Evolutionary conservation across 768 basidiomycete genomes (phyloP).

Genomic region (Brasilioporus rufonigricans): DNA sequence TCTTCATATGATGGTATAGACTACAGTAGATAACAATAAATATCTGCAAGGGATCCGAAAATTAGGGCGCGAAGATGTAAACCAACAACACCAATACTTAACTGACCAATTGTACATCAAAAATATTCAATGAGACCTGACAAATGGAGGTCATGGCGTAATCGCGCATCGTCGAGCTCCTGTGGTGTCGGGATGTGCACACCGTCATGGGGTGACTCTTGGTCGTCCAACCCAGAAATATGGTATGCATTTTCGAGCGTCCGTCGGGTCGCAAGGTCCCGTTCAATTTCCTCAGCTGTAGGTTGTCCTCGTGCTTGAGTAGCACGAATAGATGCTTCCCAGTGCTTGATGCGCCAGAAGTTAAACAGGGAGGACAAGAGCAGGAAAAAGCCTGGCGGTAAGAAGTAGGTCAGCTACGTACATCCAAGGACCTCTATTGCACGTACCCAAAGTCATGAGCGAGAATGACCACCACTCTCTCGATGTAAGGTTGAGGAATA

Average conservation of each 20-base stretch:
- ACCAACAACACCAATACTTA: not conserved
- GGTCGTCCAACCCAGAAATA: conserved; percentile 33
- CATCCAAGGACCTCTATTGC: not conserved
- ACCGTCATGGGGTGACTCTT: conserved; percentile 3
- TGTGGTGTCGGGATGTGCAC: conserved; percentile 26
- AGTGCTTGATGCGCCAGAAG: conserved; percentile 82
- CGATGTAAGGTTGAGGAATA: conserved; percentile 43
- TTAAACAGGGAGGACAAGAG: conserved; percentile 79
- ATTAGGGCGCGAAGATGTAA: not conserved
- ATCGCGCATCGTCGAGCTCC: conserved; percentile 42
- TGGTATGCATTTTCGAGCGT: conserved; percentile 55
- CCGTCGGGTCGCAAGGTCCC: conserved; percentile 49
- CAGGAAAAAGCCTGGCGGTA: conserved; percentile 80
- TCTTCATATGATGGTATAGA: conserved; percentile 7
- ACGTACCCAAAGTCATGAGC: conserved; percentile 81
- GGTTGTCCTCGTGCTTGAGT: conserved; percentile 25
- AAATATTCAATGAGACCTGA: conserved; percentile 45
- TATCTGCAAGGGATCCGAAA: not conserved
- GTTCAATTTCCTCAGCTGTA: conserved; percentile 44
- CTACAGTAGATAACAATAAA: conserved; percentile 24
- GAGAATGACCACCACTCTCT: conserved; percentile 90
- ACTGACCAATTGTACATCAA: conserved; percentile 8
- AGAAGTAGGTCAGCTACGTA: not conserved
- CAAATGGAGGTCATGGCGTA: conserved; percentile 48
- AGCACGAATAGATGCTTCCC: conserved; percentile 70